Conservation (phyloP, 179 eudicot species). For the Spinacia oleracea region DNA sequence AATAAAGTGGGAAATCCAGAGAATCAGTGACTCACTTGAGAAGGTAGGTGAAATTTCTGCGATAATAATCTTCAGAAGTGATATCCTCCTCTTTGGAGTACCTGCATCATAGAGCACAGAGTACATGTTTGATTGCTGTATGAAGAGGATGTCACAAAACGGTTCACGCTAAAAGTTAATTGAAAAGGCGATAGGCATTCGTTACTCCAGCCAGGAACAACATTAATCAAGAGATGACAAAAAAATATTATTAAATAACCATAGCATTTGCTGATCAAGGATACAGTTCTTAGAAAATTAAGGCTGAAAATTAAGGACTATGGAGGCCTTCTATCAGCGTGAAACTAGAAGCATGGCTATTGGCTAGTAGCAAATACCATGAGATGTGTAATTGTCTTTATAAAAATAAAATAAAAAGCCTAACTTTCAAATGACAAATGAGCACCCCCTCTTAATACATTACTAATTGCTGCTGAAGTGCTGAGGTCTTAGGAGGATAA, state of each 20-base stretch:
- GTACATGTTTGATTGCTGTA: background rate
- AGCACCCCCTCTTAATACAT: background rate
- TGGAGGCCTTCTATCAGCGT: background rate
- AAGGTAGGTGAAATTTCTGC: constrained; percentile 75
- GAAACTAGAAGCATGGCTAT: background rate
- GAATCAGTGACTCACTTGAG: constrained; percentile 59
- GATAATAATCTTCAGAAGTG: constrained; percentile 42
- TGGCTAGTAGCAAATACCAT: background rate
- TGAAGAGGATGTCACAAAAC: too few relatives aligned
- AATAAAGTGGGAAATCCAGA: background rate
- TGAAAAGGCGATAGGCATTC: too few relatives aligned
- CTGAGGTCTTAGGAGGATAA: constrained; percentile 1
- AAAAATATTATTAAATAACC: background rate
- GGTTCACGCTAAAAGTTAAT: too few relatives aligned
- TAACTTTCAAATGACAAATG: background rate
- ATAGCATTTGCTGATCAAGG: background rate
- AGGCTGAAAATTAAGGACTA: background rate
- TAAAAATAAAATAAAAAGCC: background rate
- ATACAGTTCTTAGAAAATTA: background rate
- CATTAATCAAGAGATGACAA: background rate
- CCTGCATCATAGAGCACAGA: constrained; percentile 44
- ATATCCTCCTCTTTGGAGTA: constrained; percentile 92
- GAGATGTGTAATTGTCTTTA: background rate
- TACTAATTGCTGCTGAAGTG: too few relatives aligned
- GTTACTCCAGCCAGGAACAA: background rate